Conservation (phyloP, 768 basidiomycete species). For the Lentinula edodes region DNA sequence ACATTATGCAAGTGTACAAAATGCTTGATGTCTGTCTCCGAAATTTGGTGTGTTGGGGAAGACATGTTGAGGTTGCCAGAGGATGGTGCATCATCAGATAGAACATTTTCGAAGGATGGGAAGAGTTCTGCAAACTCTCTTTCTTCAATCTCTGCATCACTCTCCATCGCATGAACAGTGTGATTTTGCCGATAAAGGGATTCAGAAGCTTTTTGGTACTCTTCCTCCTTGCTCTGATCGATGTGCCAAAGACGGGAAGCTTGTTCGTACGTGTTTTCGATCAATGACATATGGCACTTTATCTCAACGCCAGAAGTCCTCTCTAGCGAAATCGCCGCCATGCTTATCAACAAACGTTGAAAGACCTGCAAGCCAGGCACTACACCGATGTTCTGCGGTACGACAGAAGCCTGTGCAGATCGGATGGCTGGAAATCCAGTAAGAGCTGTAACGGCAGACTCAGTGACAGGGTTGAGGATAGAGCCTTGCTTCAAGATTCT, state of each 20-base stretch:
- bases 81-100: constrained; percentile 19
- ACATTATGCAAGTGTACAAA: constrained; percentile 45
- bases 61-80: constrained; percentile 1
- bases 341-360: constrained; percentile 36
- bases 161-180: constrained; percentile 44
- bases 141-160: constrained; percentile 76
- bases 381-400: background rate
- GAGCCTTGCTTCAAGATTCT: constrained; percentile 36
- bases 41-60: constrained; percentile 22
- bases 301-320: constrained; percentile 33
- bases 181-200: constrained; percentile 73
- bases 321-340: constrained; percentile 44
- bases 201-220: constrained; percentile 55
- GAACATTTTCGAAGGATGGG: constrained; percentile 69
- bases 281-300: constrained; percentile 19
- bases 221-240: constrained; percentile 65
- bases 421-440: constrained; percentile 50
- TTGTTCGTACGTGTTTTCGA: constrained; percentile 62
- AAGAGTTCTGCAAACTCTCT: constrained; percentile 81
- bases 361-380: constrained; percentile 23
- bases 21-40: constrained; percentile 26
- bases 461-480: constrained; percentile 16
- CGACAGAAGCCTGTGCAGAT: constrained; percentile 32
- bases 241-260: constrained; percentile 78
- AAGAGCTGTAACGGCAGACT: constrained; percentile 26